Base-by-base conservation (phyloP, 208 protist genomes). In the Porcisia hertigi region DNA sequence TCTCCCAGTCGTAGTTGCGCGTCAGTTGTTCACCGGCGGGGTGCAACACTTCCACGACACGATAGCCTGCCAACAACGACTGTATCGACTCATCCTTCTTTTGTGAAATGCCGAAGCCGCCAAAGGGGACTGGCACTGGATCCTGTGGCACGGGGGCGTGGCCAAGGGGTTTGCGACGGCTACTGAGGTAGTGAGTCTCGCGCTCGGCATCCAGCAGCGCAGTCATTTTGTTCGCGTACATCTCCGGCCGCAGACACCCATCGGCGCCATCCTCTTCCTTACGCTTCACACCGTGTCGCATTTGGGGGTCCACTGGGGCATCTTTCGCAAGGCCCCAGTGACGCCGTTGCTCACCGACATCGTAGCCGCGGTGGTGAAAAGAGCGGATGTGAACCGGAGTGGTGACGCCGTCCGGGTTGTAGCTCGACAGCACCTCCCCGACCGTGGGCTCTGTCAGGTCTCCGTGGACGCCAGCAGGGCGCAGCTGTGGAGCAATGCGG, bases 1-100 rank as follows among this genome's bases (percentile, higher is more conserved):
- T 62, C 18, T 91, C 87, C 92, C 93, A 97, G 81, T 97, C 81
- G 79, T 96, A 97, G 66, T 84, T 81, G 53, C 91, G 87, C 36
- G 88, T 80, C 43, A 80, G 81, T 69, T 89, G 86, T 67, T 55
- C 88, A 11, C 91, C 93, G 7, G 80, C 84, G 14, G 82, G 83
- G 75, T 94, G 85, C 58, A 87, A 39, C 45, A 89, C 77, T 11
- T 91, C 86, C 14, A 89, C 81, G 47, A 88, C 75, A 16, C 82
- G 81, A 67, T 86, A 89, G 39, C 74, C 82, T 45, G 79, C 86
- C 69, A 97, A 66, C 47, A 88, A 76, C 9, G 77, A 73, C 79
- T 87, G 87, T 20, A 86, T 84, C 20, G 84, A 89, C 43, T 94
- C 91, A 18, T 85, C 82, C 45, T 83, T 81, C 16, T 74, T 58